Conservation (phyloP, 305 asterid species). For the Fraxinus greggii region DNA sequence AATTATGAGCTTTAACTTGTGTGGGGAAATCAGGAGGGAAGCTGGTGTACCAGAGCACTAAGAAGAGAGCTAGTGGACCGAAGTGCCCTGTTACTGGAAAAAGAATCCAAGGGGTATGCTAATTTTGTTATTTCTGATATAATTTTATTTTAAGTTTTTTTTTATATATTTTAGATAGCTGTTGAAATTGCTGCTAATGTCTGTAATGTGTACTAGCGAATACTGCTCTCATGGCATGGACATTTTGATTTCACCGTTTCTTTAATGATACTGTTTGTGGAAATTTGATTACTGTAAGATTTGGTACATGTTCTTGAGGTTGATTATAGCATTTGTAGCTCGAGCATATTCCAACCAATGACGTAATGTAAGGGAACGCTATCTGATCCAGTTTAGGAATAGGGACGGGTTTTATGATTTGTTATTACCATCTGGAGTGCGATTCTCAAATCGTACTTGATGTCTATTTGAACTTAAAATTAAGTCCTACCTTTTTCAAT, state of each 20-base stretch:
- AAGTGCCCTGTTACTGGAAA: conserved; percentile 89
- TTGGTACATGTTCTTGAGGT: not conserved
- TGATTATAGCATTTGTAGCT: not conserved
- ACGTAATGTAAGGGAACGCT: not conserved
- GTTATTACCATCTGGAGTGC: not conserved
- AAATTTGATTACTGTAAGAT: not conserved
- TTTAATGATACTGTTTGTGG: not conserved
- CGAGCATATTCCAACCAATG: not conserved
- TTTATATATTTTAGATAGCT: not conserved
- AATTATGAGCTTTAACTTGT: not conserved
- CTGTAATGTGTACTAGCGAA: not conserved
- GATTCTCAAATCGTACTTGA: not conserved
- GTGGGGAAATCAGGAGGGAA: conserved; percentile 59
- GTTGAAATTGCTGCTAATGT: not conserved
- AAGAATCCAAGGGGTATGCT: conserved; percentile 86
- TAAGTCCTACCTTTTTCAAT: not conserved
- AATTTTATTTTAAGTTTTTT: not conserved
- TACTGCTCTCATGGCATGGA: not conserved
- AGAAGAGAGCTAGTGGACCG: conserved; percentile 90
- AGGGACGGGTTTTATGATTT: not conserved
- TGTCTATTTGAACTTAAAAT: not conserved
- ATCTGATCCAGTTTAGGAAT: not conserved
- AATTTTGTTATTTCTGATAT: not conserved
- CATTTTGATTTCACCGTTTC: not conserved
- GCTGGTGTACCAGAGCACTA: conserved; percentile 71